Evolutionary conservation across 768 basidiomycete species (phyloP).

Genomic region (Mycena polygramma): DNA sequence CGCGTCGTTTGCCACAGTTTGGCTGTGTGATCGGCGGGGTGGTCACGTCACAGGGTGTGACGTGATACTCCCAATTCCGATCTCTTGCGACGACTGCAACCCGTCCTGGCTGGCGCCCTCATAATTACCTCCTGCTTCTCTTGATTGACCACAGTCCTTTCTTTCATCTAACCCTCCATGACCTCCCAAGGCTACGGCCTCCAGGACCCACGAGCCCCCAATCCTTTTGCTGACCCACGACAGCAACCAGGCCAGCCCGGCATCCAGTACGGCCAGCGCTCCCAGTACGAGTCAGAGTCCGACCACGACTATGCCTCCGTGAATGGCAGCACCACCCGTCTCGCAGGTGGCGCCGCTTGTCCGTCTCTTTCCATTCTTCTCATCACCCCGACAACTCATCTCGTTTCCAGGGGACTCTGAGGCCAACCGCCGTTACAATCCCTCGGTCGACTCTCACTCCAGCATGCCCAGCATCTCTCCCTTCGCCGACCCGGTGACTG

Average conservation of each 20-base stretch:
- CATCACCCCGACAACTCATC: constrained; percentile 31
- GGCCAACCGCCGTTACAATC: constrained; percentile 60
- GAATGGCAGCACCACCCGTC: constrained; percentile 68
- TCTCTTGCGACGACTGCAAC: constrained; percentile 39
- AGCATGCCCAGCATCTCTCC: constrained; percentile 71
- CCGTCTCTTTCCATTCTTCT: constrained; percentile 19
- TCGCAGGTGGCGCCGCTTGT: constrained; percentile 58
- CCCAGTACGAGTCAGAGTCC: constrained; percentile 60
- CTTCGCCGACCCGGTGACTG: constrained; percentile 68
- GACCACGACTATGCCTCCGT: constrained; percentile 65
- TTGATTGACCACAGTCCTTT: constrained; percentile 46
- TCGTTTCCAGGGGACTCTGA: constrained; percentile 48
- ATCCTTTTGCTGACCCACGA: constrained; percentile 44
- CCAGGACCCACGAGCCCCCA: constrained; percentile 42
- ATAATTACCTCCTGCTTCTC: constrained; percentile 27
- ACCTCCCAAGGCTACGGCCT: constrained; percentile 57
- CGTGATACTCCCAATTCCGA: constrained; percentile 28
- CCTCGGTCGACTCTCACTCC: constrained; percentile 72
- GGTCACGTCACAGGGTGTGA: neutral
- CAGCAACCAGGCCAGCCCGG: constrained; percentile 31
- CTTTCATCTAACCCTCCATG: constrained; percentile 47
- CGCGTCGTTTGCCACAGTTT: neutral
- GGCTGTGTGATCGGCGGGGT: neutral
- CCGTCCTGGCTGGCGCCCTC: constrained; percentile 37
- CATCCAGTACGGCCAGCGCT: constrained; percentile 43